Evolutionary conservation across 305 asterid genomes (phyloP).

Genomic region (Solanum hybrid): DNA sequence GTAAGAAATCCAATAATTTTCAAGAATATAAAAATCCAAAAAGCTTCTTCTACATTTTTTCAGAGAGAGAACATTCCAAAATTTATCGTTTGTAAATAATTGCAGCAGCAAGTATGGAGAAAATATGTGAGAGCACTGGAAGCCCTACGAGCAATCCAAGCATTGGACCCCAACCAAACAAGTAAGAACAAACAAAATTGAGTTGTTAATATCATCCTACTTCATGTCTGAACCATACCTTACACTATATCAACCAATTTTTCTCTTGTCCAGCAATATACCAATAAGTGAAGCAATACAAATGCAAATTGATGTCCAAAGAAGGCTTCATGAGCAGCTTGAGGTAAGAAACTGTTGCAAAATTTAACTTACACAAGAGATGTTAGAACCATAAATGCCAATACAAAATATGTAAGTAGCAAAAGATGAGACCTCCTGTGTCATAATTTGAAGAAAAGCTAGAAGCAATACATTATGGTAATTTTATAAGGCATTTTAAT

Average conservation of each 20-base stretch:
- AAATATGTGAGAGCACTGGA: slow-evolving; percentile 46
- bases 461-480: not conserved
- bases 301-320: slow-evolving; percentile 86
- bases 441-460: not conserved
- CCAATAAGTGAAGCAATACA: slow-evolving; percentile 82
- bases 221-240: not conserved
- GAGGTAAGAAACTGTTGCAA: slow-evolving; percentile 43
- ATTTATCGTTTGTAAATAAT: slow-evolving; percentile 16
- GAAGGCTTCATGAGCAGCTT: slow-evolving; percentile 80
- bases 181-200: slow-evolving; percentile 32
- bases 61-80: not conserved
- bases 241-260: not conserved
- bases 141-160: slow-evolving; percentile 37
- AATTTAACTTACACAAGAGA: not conserved
- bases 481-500: not conserved
- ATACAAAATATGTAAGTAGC: not conserved
- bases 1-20: slow-evolving; percentile 31
- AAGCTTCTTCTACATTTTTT: not conserved
- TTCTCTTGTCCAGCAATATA: slow-evolving; percentile 42
- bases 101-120: slow-evolving; percentile 58
- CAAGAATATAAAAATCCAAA: not conserved
- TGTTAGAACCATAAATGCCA: not conserved
- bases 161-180: slow-evolving; percentile 42
- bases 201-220: slow-evolving; percentile 7
- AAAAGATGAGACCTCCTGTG: not conserved